These are phyloP conservation scores for Stenogyne calaminthoides DNA, from an alignment of 305 asterid species.

Conservation along the genomic window DNA sequence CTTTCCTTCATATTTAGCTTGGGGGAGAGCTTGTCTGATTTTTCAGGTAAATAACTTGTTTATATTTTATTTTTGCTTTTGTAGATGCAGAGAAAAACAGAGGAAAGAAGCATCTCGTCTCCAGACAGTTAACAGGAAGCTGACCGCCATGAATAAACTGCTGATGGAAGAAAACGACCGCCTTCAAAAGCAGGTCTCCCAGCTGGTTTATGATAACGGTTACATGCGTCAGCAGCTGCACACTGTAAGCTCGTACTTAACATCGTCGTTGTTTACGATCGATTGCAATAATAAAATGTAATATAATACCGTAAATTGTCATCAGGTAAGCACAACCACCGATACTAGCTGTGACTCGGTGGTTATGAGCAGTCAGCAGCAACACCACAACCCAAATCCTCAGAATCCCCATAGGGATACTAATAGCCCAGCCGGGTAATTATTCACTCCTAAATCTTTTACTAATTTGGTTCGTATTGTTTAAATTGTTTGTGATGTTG, in stretches of 20 bases:
- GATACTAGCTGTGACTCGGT: conserved; percentile 96
- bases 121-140: conserved; percentile 85
- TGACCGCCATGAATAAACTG: conserved; percentile 92
- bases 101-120: conserved; percentile 93
- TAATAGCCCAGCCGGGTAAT: conserved; percentile 96
- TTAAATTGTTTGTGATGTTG: background rate
- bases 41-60: background rate
- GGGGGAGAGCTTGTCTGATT: background rate
- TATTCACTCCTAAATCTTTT: no score
- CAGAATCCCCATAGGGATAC: conserved; percentile 95
- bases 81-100: conserved; percentile 94
- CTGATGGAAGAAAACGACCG: conserved; percentile 99
- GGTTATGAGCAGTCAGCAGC: conserved; percentile 91
- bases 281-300: background rate
- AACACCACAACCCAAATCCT: conserved; percentile 81
- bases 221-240: conserved; percentile 76
- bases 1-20: background rate
- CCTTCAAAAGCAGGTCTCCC: conserved; percentile 92
- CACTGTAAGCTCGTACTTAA: conserved; percentile 54
- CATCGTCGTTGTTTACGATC: background rate
- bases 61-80: background rate
- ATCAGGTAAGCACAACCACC: conserved; percentile 76
- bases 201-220: conserved; percentile 90
- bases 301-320: background rate
- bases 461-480: background rate